Base-by-base conservation (phyloP, 192 early-diverging fungal species). In the Umbelopsis isabellina region DNA sequence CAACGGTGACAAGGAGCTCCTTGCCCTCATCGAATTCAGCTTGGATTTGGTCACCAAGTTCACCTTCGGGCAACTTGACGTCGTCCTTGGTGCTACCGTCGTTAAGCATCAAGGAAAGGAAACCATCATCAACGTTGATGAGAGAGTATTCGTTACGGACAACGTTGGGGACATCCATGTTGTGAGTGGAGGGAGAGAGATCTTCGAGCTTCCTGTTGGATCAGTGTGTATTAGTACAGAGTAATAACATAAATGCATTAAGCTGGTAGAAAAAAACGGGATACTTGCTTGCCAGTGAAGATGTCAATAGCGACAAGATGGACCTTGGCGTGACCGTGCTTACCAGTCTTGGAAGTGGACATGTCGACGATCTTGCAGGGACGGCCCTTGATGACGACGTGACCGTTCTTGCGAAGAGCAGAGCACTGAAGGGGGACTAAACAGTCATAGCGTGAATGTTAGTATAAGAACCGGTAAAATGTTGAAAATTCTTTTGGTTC, bases 311-410 rank as follows among this genome's bases (percentile, higher is more conserved):
- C 96, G 37, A 91, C 89, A 80, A 96, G 82, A 86, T 98, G 88
- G 71, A 99, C 97, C 95, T 99, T 99, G 86, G 98, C 98, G 90
- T 99, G 98, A 69, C 97, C 98, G 94, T 99, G 98, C 95, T 99
- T 99, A 80, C 98, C 98, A 75, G 98, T 99, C 92, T 99, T 99
- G 86, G 97, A 98, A 84, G 98, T 99, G 66, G 96, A 96, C 95
- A 99, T 98, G 80, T 98, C 96, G 58, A 97, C 89, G 66, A 99
- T 97, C 93, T 98, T 99, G 91, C 98, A 99, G 80, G 98, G 98
- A 68, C 95, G 94, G 69, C 95, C 94, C 90, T 98, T 99, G 81
- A 99, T 93, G 71, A 95, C 90, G 75, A 99, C 98, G 86, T 91
- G 88, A 18, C 97, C 98, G 90, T 92, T 92, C 91, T 98, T 99